Evolutionary conservation across 2,329 filamentous ascomycete species (phyloP), one percentile per base, ranked within the genome.

Genomic region (Aspergillus hortae): DNA sequence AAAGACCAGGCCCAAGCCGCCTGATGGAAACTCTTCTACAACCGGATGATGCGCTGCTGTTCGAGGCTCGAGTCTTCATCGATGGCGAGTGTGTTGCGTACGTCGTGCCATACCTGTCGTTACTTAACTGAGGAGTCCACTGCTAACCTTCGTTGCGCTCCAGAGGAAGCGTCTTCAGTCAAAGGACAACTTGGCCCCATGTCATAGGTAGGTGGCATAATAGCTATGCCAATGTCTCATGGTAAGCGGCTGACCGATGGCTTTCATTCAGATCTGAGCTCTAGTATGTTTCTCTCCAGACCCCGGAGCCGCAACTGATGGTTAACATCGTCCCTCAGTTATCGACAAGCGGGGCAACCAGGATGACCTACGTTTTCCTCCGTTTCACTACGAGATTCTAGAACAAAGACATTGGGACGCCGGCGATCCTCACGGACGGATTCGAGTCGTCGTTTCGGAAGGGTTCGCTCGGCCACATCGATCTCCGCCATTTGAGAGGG

Each of bases 361-460:
- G 10, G 80, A 85, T 47, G 69, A 70, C n/a, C 79, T 95, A 41
- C 79, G 74, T 32, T 95, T 95, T 57, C 90, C 90, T 0, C 61
- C 72, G 0, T 95, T 94, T 61, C 84, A 87, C 51, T 77, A 79
- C 48, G 84, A 88, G 60, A 76, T 90, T 21, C 76, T 92, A 14
- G 79, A 82, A 40, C 86, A 90, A 61, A 81, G 75, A 51, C 80
- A 84, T 56, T 94, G 89, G 88, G 84, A 84, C 60, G 80, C 88
- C 0, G 80, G 80, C 5, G 89, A 92, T 53, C 77, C 86, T 27
- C 69, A 87, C 17, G 89, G 90, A 6, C 83, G 89, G 6, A 87
- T 95, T 72, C 90, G 87, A 65, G 70, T 95, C 23, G 69, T 91
- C 49, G 80, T 95, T 52, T 85, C 87, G 44, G 89, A 92, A 65